These are phyloP conservation scores for Sophora flavescens DNA, from an alignment of 306 rosid genomes.

Conservation along the genomic window DNA sequence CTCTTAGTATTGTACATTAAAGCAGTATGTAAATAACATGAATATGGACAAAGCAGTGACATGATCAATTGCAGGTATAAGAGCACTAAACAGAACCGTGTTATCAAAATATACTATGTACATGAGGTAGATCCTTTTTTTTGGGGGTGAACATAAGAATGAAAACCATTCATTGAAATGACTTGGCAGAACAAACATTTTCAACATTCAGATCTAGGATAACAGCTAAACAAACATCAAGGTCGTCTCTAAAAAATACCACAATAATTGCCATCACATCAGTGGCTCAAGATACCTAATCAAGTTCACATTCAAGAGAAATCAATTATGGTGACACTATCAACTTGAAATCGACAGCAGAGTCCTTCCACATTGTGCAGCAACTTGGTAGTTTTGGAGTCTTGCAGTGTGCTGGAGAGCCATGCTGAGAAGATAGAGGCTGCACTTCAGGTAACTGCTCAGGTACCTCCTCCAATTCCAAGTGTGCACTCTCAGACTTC, in stretches of 20 bases:
- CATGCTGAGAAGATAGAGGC: constrained; percentile 34
- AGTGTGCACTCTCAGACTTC: constrained; percentile 35
- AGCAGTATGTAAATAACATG: no score
- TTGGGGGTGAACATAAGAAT: background rate
- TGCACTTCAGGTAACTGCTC: constrained; percentile 53
- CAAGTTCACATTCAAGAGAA: constrained; percentile 5
- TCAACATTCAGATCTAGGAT: constrained; percentile 14
- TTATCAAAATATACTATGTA: no score
- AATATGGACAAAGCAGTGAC: no score
- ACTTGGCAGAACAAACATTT: background rate
- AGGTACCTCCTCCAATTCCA: constrained; percentile 56
- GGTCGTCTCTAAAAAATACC: background rate
- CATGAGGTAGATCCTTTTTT: no score
- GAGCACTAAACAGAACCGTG: no score
- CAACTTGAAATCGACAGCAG: constrained; percentile 59
- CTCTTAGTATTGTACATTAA: no score
- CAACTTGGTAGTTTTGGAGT: constrained; percentile 53
- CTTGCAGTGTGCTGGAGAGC: constrained; percentile 57
- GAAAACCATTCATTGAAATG: constrained; percentile 21
- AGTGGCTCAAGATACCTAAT: constrained; percentile 34
- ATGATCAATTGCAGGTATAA: no score
- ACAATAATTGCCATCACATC: constrained; percentile 44
- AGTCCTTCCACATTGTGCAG: constrained; percentile 52
- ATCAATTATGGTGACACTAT: constrained; percentile 56
- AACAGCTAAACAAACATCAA: constrained; percentile 5